Evolutionary conservation across 495 filamentous ascomycete species (phyloP), one percentile per base, ranked within the genome.

Genomic region (Daldinia loculata): DNA sequence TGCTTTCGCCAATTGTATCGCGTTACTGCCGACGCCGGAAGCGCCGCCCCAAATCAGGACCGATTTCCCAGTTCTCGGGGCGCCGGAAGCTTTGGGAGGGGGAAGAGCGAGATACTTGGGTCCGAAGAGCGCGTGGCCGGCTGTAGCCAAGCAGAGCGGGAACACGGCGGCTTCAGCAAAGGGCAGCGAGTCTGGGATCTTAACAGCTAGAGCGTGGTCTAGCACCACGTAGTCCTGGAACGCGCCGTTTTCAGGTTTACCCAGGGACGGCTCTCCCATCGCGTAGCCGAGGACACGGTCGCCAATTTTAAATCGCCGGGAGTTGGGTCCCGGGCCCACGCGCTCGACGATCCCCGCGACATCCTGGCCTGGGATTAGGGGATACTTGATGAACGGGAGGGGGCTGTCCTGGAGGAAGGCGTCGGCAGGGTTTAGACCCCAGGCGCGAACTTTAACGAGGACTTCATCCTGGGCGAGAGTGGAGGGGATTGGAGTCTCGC

Each of bases 1-100:
- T 0, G 85, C 85, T 0, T 77, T 79, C 4, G 85, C 88, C 9
- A 90, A 80, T 72, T 92, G 90, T 63, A 90, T 88, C 0, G 85
- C 87, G 57, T 85, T 85, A 69, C 81, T 79, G 19, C 89, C 89
- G 11, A 90, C 85, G 36, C 82, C 86, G 1, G 81, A 80, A 5
- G 83, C 81, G 53, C 88, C 89, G n/a, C 88, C 88, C 83, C 87
- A 91, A 64, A 90, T 12, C 2, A 76, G 34, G 6, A 76, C 24
- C 17, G 63, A 43, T 38, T 70, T 70, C 32, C 85, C 75, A 2
- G 77, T 78, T 0, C 63, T 77, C 3, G 78, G 59, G 0, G 78
- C 69, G 32, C 77, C 72, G 29, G 73, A 36, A 12, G 70, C 74
- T 12, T 34, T 11, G 2, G 32, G 32, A 0, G 3, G 9, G 8